Base-by-base conservation (phyloP, 768 basidiomycete species). In the Boletus bicolor region DNA sequence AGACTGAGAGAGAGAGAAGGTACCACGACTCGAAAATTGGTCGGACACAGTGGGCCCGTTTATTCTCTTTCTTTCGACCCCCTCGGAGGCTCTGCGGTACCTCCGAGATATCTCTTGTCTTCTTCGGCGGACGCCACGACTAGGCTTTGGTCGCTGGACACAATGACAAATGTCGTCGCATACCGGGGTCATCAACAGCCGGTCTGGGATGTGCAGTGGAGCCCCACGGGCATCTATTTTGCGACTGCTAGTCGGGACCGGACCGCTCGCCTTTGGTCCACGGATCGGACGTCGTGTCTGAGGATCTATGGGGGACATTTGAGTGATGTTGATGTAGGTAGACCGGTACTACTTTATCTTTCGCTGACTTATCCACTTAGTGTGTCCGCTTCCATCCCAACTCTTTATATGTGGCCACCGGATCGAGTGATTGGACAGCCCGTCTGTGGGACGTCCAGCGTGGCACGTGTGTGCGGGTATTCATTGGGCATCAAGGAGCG, bases 151-250 rank as follows among this genome's bases (percentile, higher is more conserved):
- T 96, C 93, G 6, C 76, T 98, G 72, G 93, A 98, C 59, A 97
- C 96, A 0, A 85, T 93, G 80, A 83, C 90, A 15, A 97, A 97
- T 64, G 75, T 98, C 10, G 94, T 94, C 19, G 94, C 89, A 7
- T 99, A 94, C 68, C 82, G 93, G 35, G 96, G 97, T 0, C 97
- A 99, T 64, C 88, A 95, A 68, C 95, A 97, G 70, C 94, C 97
- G 0, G 87, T 99, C 0, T 99, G 97, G 97, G 97, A 98, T 64
- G 94, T 96, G 12, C 89, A 98, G 68, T 99, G 97, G 97, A 95
- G 92, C 65, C 96, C 97, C 10, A 86, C 93, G 79, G 95, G 97
- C 5, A 84, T 95, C n/a, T 98, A 99, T 74, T 99, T 99, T 71
- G 96, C 97, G 7, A 96, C 91, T 17, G 95, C 85, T 17, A 95